Base-by-base conservation (phyloP, 2,329 filamentous ascomycete genomes). In the Fusarium citri region DNA sequence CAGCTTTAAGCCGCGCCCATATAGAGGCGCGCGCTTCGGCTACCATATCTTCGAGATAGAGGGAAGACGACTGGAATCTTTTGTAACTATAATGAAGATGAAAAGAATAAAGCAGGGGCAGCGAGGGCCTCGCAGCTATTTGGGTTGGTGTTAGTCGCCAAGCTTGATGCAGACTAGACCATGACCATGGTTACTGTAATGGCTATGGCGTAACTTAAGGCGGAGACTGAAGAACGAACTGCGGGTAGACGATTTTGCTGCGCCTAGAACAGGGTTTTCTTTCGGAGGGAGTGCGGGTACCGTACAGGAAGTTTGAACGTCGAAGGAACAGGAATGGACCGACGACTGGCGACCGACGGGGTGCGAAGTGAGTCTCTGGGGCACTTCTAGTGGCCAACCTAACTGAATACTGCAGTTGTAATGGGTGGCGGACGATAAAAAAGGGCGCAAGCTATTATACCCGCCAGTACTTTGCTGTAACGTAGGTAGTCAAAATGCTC, bases 1-100 rank as follows among this genome's bases (percentile, higher is more conserved):
- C 74, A 61, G 82, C 78, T 78, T 80, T 82, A 65, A 88, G 60
- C 73, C 85, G 82, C 40, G 76, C 77, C 80, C 81, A 80, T 43
- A 82, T 30, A 49, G 67, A 78, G 68, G 76, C 76, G 64, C 76
- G 77, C 62, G 73, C 58, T 62, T 71, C 68, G 63, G 78, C 72
- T 63, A 83, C 77, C 78, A 80, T 81, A 46, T 71, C 72, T 71
- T 63, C 54, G 61, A 48, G 49, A 20, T 43, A 31, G 54, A 56
- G 42, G 46, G 49, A 55, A 56, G 48, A 54, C 46, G 43, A 48
- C 53, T 41, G n/a, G 43, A 55, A 48, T 50, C 40, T 47, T 53
- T 50, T 58, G 48, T 28, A 37, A 30, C 48, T 54, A 59, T 43
- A 57, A 65, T 68, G 59, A 25, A 46, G 65, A 59, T 58, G 51